Evolutionary conservation across 2,329 filamentous ascomycete genomes (phyloP).

Genomic region (Cytospora piceicola): DNA sequence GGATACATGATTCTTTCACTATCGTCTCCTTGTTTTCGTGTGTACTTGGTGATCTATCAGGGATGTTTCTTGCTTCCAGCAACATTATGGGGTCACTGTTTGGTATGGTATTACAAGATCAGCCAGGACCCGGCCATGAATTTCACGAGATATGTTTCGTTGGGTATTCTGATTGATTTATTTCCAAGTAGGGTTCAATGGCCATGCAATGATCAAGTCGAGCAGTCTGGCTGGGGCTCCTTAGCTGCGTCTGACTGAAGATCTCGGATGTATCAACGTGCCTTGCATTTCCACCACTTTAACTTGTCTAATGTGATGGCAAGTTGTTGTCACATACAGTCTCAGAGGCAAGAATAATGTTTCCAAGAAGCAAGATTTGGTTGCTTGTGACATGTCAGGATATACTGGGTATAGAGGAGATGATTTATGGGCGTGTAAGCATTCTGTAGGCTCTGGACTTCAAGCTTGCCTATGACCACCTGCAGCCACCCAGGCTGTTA

Average conservation of each 20-base stretch:
- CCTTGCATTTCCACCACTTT: not conserved
- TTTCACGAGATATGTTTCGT: not conserved
- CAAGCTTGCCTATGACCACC: not conserved
- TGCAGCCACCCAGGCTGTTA: not conserved
- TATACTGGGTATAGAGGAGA: not conserved
- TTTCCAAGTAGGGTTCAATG: not conserved
- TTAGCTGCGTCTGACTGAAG: not conserved
- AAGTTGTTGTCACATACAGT: not conserved
- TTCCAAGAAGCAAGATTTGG: too few relatives aligned
- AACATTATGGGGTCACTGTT: not conserved
- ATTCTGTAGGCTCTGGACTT: not conserved
- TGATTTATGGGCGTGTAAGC: not conserved
- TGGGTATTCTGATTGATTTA: not conserved
- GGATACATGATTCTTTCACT: constrained; percentile 6
- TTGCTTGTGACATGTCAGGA: too few relatives aligned
- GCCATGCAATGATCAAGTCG: not conserved
- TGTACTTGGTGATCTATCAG: not conserved
- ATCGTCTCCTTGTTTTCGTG: constrained; percentile 6
- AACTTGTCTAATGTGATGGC: not conserved
- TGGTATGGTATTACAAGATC: not conserved
- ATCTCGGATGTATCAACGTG: not conserved
- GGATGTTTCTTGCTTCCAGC: not conserved
- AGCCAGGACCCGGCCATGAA: not conserved
- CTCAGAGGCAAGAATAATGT: not conserved
- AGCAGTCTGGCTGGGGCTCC: not conserved